phyloP scores from a whole-genome alignment of 306 rosid genomes.

The Ceratonia siliqua region DNA sequence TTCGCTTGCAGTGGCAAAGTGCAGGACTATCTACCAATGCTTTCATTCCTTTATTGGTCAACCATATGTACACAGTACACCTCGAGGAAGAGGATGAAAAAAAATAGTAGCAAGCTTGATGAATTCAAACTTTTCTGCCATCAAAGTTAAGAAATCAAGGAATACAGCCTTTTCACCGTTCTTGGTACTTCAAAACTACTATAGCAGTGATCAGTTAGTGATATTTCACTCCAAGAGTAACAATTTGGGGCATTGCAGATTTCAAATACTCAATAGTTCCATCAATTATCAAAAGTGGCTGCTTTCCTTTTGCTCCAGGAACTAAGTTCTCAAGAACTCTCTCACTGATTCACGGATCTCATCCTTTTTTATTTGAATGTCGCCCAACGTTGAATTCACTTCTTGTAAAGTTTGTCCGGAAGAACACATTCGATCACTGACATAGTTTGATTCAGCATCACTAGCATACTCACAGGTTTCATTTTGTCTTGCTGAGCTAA shows the following conservation, averaged over 20 bases:
- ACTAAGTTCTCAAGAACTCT: slow-evolving; percentile 55
- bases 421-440: slow-evolving; percentile 37
- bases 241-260: slow-evolving; percentile 48
- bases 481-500: slow-evolving; percentile 37
- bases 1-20: slow-evolving; percentile 38
- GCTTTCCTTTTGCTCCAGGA: slow-evolving; percentile 71
- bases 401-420: slow-evolving; percentile 29
- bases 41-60: slow-evolving; percentile 56
- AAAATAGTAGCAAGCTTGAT: slow-evolving; percentile 32
- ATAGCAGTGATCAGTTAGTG: slow-evolving; percentile 25
- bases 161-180: slow-evolving; percentile 32
- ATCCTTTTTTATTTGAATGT: slow-evolving; percentile 43
- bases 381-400: slow-evolving; percentile 24
- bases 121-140: slow-evolving; percentile 44
- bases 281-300: slow-evolving; percentile 59
- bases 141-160: slow-evolving; percentile 38
- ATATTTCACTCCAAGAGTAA: slow-evolving; percentile 42
- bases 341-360: slow-evolving; percentile 52
- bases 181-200: slow-evolving; percentile 27
- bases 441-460: slow-evolving; percentile 56
- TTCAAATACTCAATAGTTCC: slow-evolving; percentile 62
- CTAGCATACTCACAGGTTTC: slow-evolving; percentile 37
- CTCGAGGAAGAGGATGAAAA: slow-evolving; percentile 32
- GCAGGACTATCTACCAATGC: slow-evolving; percentile 36
- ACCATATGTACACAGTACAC: slow-evolving; percentile 47